Conservation (phyloP, 768 basidiomycete species). For the Boletus patriciae region DNA sequence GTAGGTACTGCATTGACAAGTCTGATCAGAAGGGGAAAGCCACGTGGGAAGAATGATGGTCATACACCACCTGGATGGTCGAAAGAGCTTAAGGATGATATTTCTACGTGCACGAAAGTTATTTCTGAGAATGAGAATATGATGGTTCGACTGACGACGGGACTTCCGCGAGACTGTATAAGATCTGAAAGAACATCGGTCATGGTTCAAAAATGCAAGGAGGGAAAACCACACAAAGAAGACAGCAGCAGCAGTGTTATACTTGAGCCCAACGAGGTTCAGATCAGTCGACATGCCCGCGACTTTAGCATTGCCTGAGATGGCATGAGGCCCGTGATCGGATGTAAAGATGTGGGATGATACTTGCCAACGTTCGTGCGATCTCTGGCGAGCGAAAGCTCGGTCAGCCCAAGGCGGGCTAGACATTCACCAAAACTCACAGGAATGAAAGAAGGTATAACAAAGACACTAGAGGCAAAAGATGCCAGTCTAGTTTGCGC, state of each 20-base stretch:
- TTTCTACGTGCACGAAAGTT: slow-evolving; percentile 32
- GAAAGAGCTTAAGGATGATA: slow-evolving; percentile 37
- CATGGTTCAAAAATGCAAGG: not conserved
- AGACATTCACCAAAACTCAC: slow-evolving; percentile 29
- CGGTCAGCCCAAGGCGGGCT: not conserved
- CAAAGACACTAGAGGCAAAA: slow-evolving; percentile 45
- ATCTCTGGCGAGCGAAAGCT: slow-evolving; percentile 31
- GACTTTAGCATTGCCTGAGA: slow-evolving; percentile 42
- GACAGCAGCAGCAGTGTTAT: slow-evolving; percentile 40
- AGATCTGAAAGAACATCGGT: slow-evolving; percentile 21
- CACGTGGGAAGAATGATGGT: not conserved
- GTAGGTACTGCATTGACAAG: slow-evolving; percentile 35
- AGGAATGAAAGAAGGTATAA: slow-evolving; percentile 49
- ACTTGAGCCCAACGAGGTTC: slow-evolving; percentile 34
- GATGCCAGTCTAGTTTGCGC: slow-evolving; percentile 45
- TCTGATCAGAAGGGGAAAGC: slow-evolving; percentile 8
- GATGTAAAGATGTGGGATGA: not conserved
- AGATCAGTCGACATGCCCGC: slow-evolving; percentile 45
- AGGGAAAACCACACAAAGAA: slow-evolving; percentile 32
- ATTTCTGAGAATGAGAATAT: not conserved
- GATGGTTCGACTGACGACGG: slow-evolving; percentile 34
- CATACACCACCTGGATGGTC: slow-evolving; percentile 40
- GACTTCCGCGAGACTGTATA: slow-evolving; percentile 40
- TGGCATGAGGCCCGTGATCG: not conserved
- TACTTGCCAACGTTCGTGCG: slow-evolving; percentile 45